Percentiles rank a stretch among this genome's conserved stretches.
These are phyloP conservation scores for Aspergillus funiculosus DNA, from an alignment of 495 filamentous ascomycete genomes.

Conservation along the genomic window DNA sequence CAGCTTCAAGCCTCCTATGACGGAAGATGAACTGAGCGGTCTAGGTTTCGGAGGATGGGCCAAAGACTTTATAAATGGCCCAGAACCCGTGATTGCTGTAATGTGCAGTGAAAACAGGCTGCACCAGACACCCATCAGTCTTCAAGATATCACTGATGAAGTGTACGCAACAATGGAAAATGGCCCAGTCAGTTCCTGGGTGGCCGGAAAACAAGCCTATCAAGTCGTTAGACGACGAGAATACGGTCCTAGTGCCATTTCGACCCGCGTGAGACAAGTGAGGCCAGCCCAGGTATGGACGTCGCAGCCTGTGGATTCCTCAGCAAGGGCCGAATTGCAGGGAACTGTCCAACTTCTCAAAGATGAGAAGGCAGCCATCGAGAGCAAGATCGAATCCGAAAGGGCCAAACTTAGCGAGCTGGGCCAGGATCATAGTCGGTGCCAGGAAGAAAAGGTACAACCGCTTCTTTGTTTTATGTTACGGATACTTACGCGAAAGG, in stretches of 20 bases:
- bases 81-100: slow-evolving; percentile 80
- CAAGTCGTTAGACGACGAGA: slow-evolving; percentile 59
- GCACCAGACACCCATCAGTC: slow-evolving; percentile 59
- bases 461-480: background rate
- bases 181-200: slow-evolving; percentile 53
- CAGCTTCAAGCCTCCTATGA: slow-evolving; percentile 49
- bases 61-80: slow-evolving; percentile 69
- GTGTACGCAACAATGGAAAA: slow-evolving; percentile 56
- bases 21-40: slow-evolving; percentile 45
- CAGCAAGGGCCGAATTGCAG: slow-evolving; percentile 49
- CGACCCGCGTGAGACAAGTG: slow-evolving; percentile 55
- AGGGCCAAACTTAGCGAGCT: slow-evolving; percentile 40
- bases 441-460: slow-evolving; percentile 38
- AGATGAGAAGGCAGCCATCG: slow-evolving; percentile 35
- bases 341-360: slow-evolving; percentile 39
- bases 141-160: slow-evolving; percentile 55
- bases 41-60: slow-evolving; percentile 77
- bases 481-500: slow-evolving; percentile 13
- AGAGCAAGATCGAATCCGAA: slow-evolving; percentile 27
- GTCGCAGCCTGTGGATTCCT: slow-evolving; percentile 63
- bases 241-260: slow-evolving; percentile 63
- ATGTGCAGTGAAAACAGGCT: slow-evolving; percentile 64
- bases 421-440: slow-evolving; percentile 10
- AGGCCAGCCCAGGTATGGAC: slow-evolving; percentile 61
- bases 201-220: slow-evolving; percentile 55